phyloP scores from a whole-genome alignment of 805 yeast genomes.

The Saccharomyces kudriavzevii region DNA sequence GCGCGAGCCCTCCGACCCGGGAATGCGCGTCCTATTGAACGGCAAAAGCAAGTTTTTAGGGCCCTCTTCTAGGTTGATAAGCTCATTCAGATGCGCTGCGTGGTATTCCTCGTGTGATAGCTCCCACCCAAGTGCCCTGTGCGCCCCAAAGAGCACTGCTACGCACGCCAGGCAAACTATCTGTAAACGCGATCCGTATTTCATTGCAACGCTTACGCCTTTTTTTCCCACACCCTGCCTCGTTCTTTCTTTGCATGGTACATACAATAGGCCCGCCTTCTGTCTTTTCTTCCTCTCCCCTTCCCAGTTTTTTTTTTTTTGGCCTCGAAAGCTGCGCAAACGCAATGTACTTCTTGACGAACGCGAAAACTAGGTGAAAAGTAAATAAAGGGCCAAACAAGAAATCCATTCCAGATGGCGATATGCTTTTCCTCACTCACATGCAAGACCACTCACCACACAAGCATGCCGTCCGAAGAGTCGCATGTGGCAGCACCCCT shows the following conservation, averaged over 20 bases:
- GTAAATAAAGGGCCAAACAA: neutral
- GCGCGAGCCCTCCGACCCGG: slow-evolving; percentile 37
- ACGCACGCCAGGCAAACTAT: neutral
- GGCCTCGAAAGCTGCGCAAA: neutral
- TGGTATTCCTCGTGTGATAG: slow-evolving; percentile 4
- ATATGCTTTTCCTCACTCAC: neutral
- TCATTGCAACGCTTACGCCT: neutral
- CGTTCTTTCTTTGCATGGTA: neutral
- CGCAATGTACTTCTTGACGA: neutral
- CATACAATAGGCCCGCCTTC: neutral
- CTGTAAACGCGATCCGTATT: neutral
- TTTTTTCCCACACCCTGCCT: neutral
- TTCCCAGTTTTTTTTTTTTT: neutral
- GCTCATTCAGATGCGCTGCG: neutral
- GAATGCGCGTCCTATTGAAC: slow-evolving; percentile 34
- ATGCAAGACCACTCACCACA: neutral
- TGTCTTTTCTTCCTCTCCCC: neutral
- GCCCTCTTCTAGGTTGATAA: neutral
- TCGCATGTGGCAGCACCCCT: neutral
- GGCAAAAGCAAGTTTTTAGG: slow-evolving; percentile 21
- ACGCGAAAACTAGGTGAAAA: neutral
- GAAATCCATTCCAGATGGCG: neutral
- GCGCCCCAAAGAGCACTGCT: neutral
- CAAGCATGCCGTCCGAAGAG: neutral
- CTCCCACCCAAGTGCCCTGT: neutral